Percentiles rank a stretch among this genome's conserved stretches.
Evolutionary conservation across 1,284 basidiomycete species (phyloP).

Genomic region (Cutaneotrichosporon mucoides): DNA sequence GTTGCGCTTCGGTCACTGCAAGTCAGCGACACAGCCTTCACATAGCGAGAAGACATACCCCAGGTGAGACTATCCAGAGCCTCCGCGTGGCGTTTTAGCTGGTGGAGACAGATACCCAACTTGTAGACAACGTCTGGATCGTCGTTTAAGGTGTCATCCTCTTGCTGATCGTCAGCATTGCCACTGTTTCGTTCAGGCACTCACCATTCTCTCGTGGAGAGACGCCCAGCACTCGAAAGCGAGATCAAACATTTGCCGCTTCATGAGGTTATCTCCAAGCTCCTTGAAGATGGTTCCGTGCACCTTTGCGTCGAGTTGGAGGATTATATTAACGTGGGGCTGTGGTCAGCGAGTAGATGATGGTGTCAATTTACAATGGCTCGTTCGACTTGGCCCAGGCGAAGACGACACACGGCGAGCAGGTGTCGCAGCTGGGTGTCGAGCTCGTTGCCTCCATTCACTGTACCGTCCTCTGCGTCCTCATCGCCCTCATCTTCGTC

Average conservation of each 20-base stretch:
- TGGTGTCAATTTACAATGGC: slow-evolving; percentile 60
- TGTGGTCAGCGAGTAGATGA: slow-evolving; percentile 37
- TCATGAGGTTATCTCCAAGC: slow-evolving; percentile 78
- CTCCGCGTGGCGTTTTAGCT: slow-evolving; percentile 65
- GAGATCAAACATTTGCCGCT: slow-evolving; percentile 65
- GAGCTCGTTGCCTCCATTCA: slow-evolving; percentile 54
- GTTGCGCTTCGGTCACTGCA: slow-evolving; percentile 67
- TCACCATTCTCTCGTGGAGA: slow-evolving; percentile 59
- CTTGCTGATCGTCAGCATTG: not conserved
- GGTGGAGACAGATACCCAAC: slow-evolving; percentile 68
- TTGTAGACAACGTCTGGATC: slow-evolving; percentile 41
- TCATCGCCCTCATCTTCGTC: slow-evolving; percentile 37
- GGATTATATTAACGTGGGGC: slow-evolving; percentile 70
- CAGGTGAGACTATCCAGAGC: slow-evolving; percentile 79
- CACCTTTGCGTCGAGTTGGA: slow-evolving; percentile 65
- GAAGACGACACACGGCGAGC: slow-evolving; percentile 79
- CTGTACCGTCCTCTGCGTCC: slow-evolving; percentile 47
- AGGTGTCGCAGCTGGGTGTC: slow-evolving; percentile 79
- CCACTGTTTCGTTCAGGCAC: not conserved
- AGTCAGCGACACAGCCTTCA: not conserved
- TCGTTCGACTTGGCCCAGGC: slow-evolving; percentile 72
- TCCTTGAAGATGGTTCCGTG: slow-evolving; percentile 75
- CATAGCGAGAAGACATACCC: slow-evolving; percentile 52
- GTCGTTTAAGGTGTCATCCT: slow-evolving; percentile 12
- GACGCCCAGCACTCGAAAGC: slow-evolving; percentile 71